Evolutionary conservation across 208 protist species (phyloP), one percentile per base, ranked within the genome.

Genomic region (Angomonas ambiguus): DNA sequence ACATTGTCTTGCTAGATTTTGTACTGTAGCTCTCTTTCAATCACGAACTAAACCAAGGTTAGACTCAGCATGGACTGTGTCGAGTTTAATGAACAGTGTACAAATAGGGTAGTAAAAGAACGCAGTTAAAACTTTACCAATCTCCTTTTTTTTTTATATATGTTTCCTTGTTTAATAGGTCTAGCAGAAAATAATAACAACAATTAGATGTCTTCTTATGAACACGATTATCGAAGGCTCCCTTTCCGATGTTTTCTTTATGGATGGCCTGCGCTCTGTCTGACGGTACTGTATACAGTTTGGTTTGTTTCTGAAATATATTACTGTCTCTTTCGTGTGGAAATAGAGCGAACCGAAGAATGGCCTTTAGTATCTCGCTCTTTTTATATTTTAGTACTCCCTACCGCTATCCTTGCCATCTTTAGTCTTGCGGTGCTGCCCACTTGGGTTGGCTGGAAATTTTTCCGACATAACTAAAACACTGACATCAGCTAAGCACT

Each of bases 371-470:
- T 77, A 16, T 76, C 82, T 58, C 25, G 35, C 4, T 25, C 25
- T 3, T 92, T 77, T 51, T 81, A 85, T 24, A 45, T 65, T 4
- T 71, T 72, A 2, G 30, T 77, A 0, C 45, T 87, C 2, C 76
- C 74, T 11, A 60, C 80, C 16, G 22, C 69, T 13, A 28, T 41
- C 1, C 49, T 69, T 4, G 57, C 66, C 32, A 30, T 34, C 24
- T 51, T 87, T 42, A 79, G 74, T 62, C 53, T 92, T 31, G 73
- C 67, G 24, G 65, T 82, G 18, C 87, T 87, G 63, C 72, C 60
- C 0, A 83, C 76, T 27, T 93, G 83, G 83, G 70, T 93, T 24
- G 87, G 85, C 49, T 94, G 83, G 85, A 92, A 91, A 66, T 87
- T 94, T 34, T 94, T 94, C 49, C 69, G 51, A 0, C 88, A 88